phyloP scores from a whole-genome alignment of 2,329 filamentous ascomycete species.

The Stemphylium beticola region DNA sequence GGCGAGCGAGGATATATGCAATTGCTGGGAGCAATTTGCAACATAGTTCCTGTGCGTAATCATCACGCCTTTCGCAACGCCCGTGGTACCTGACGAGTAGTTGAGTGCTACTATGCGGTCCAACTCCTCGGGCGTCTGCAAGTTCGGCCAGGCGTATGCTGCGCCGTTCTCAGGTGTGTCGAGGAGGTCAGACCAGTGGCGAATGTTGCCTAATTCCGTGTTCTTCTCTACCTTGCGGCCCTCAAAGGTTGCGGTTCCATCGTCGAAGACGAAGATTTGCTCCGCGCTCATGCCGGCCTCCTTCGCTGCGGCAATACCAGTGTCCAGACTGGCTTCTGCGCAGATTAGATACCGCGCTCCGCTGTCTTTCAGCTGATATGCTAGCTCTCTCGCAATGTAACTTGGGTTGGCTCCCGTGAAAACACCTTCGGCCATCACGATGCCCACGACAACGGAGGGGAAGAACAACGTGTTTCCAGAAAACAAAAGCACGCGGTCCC shows the following conservation, averaged over 20 bases:
- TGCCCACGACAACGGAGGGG: slow-evolving; percentile 72
- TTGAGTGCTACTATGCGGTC: slow-evolving; percentile 72
- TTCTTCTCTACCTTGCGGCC: slow-evolving; percentile 43
- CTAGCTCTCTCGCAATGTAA: slow-evolving; percentile 73
- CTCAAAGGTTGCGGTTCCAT: slow-evolving; percentile 54
- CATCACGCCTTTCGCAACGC: slow-evolving; percentile 82
- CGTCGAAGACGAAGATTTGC: slow-evolving; percentile 71
- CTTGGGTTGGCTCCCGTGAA: slow-evolving; percentile 77
- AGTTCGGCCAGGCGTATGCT: slow-evolving; percentile 68
- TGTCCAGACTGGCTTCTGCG: slow-evolving; percentile 65
- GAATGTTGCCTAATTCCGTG: slow-evolving; percentile 49
- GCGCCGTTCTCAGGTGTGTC: slow-evolving; percentile 55
- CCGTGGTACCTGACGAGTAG: slow-evolving; percentile 80
- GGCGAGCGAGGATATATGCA: slow-evolving; percentile 55
- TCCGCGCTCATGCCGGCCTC: slow-evolving; percentile 61
- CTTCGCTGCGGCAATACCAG: slow-evolving; percentile 70
- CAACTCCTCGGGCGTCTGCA: slow-evolving; percentile 55
- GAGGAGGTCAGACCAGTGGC: slow-evolving; percentile 70
- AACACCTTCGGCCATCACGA: slow-evolving; percentile 77
- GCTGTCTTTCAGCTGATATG: slow-evolving; percentile 76
- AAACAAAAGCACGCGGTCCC: slow-evolving; percentile 76
- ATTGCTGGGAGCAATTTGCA: slow-evolving; percentile 69
- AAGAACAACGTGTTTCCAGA: slow-evolving; percentile 77
- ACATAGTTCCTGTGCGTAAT: slow-evolving; percentile 80
- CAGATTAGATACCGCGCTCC: slow-evolving; percentile 71